Base-by-base conservation (phyloP, 2,329 filamentous ascomycete species). In the Alternaria metachromatica region DNA sequence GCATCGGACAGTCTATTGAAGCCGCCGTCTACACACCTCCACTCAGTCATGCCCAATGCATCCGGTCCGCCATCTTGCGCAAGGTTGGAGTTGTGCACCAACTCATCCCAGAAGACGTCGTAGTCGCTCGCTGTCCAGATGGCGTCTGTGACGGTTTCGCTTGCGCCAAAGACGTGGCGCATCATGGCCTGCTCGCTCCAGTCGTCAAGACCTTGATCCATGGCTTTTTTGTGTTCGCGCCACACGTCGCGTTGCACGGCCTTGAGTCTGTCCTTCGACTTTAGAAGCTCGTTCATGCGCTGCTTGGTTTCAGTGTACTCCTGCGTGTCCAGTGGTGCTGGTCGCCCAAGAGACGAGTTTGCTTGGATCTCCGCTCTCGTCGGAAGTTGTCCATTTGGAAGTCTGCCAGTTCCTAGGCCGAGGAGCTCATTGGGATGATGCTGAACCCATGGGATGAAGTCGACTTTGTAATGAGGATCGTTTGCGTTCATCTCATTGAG, bases 41-140 rank as follows among this genome's bases (percentile, higher is more conserved):
- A 46, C 7, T 46, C 44, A 15, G 20, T 46, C 44, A 15, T 10
- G 21, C 44, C 44, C 11, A 23, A 1, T n/a, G 20, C 21, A 25
- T 46, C 44, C 11, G 44, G 18, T 23, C 44, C 44, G 20, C 44
- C 55, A 20, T 41, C 45, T 28, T 49, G 55, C 20, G 44, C 55
- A 28, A 58, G 55, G 10, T 58, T 58, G 2, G 55, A 58, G 55
- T 58, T 58, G 28, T 58, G 55, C 12, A 49, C 44, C 1, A 58
- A 5, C 10, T 58, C 55, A n/a, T 58, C 55, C 55, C 44, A 58
- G 45, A 58, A 58, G n/a, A 58, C 28, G 28, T 58, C 55, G 55
- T 58, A 50, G 45, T 59, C 49, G 48, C 33, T 54, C 25, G 48
- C 30, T 28, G 57, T 59, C 57, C 41, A 53, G 21, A 45, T 59